These are phyloP conservation scores for Apostasia shenzhenica DNA, from an alignment of 106 monocot species.

Conservation along the genomic window DNA sequence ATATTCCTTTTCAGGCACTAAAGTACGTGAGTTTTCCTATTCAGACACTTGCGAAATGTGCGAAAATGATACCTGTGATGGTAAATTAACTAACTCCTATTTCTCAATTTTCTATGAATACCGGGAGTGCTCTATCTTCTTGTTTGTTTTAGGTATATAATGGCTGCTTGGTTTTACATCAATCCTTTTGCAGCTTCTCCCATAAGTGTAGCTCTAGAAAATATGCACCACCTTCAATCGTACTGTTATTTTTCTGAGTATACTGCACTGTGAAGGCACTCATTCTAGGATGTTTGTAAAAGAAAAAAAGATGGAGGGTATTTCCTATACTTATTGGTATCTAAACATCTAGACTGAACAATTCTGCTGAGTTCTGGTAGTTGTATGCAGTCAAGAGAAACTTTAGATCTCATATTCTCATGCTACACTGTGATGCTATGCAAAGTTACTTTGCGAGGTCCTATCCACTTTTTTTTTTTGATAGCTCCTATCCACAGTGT, in stretches of 20 bases:
- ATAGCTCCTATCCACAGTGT: no score
- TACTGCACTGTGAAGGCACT: neutral
- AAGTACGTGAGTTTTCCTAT: conserved; percentile 99
- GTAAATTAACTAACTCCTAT: conserved; percentile 22
- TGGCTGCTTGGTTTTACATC: neutral
- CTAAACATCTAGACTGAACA: neutral
- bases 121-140: neutral
- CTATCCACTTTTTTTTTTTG: no score
- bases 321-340: neutral
- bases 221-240: neutral
- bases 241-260: conserved; percentile 1
- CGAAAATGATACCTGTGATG: conserved; percentile 99
- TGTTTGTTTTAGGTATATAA: conserved; percentile 4
- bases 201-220: neutral
- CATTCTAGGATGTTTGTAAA: neutral
- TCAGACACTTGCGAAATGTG: conserved; percentile 96
- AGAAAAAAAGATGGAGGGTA: neutral
- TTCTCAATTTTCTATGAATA: neutral
- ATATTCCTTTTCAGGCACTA: conserved; percentile 64
- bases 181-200: neutral
- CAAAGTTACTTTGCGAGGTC: no score
- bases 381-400: neutral
- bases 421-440: no score
- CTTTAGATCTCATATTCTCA: neutral
- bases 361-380: neutral